Evolutionary conservation across 2,329 filamentous ascomycete genomes (phyloP).

Genomic region (Venturia asperata): DNA sequence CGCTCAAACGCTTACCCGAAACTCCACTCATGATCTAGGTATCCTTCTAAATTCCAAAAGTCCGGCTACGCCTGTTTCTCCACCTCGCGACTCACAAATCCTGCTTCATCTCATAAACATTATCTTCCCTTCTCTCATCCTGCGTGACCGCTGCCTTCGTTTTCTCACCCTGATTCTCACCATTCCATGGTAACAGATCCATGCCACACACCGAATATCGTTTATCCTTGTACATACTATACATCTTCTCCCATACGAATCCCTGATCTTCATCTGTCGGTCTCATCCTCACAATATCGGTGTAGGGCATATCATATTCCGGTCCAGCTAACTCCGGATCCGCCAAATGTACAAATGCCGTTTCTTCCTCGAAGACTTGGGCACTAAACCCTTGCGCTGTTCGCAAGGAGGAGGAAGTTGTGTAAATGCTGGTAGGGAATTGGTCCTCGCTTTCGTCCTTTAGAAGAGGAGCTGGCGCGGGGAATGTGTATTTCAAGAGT

Average conservation of each 20-base stretch:
- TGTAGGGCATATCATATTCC: constrained; percentile 44
- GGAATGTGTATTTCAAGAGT: constrained; percentile 29
- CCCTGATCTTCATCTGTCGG: constrained; percentile 42
- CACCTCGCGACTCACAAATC: background rate
- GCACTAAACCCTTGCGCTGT: constrained; percentile 35
- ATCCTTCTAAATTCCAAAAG: background rate
- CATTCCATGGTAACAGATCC: constrained; percentile 40
- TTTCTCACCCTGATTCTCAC: background rate
- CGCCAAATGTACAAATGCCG: constrained; percentile 41
- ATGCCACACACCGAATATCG: constrained; percentile 48
- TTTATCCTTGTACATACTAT: constrained; percentile 43
- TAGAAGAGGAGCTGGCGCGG: constrained; percentile 21
- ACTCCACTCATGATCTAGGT: background rate
- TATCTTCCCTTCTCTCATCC: background rate
- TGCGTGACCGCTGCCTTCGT: background rate
- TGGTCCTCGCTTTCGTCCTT: constrained; percentile 22
- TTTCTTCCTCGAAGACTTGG: constrained; percentile 37
- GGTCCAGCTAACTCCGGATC: constrained; percentile 44
- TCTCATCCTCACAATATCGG: constrained; percentile 34
- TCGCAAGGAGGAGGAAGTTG: constrained; percentile 5
- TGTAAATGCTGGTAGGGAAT: background rate
- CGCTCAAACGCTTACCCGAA: background rate
- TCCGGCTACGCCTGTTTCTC: background rate
- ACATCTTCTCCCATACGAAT: constrained; percentile 44
- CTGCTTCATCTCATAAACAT: constrained; percentile 6